Evolutionary conservation across 176 grass and related monocot genomes (phyloP), one percentile per base, ranked within the genome.

Genomic region (Triticum monococcum): DNA sequence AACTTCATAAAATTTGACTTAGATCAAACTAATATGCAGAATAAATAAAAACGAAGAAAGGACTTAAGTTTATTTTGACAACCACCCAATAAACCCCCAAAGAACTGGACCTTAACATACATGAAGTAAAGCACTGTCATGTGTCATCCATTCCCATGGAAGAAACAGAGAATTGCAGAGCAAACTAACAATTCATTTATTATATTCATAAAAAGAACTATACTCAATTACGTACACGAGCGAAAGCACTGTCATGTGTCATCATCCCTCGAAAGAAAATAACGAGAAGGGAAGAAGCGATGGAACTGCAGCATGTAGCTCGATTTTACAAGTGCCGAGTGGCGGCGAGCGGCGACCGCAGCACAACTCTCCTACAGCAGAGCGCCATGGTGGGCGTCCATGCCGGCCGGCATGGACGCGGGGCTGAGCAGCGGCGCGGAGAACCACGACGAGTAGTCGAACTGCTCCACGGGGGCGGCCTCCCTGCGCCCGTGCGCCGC

Each of bases 351-450:
- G 40, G 22, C 59, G 68, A 12, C 28, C 56, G 3, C 3, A 22
- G 43, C 2, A 17, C 7, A 2, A 8, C 30, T 35, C 31, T 9
- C 7, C 75, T 89, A 89, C 5, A 80, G 17, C 4, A 66, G 13
- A 68, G 59, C 12, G 2, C 82, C 87, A 31, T 54, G 80, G 20
- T 81, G 81, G 0, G 35, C 85, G 52, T 80, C 70, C 13, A 81
- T 77, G 37, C 85, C 79, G 65, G 79, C n/a, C 23, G 81, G 75
- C 76, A 74, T 79, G 77, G 83, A 88, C 69, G 77, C 86, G 50
- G 89, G 89, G 81, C 89, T 88, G 77, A 91, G 62, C 77, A 88
- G 86, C 89, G 86, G 89, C 70, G 77, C 81, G 38, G 89, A 80
- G 81, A 81, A 85, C 89, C 89, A 91, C 77, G 81, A 20, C 36